Evolutionary conservation across 305 asterid species (phyloP).

Genomic region (Fraxinus xanthoxyloides): DNA sequence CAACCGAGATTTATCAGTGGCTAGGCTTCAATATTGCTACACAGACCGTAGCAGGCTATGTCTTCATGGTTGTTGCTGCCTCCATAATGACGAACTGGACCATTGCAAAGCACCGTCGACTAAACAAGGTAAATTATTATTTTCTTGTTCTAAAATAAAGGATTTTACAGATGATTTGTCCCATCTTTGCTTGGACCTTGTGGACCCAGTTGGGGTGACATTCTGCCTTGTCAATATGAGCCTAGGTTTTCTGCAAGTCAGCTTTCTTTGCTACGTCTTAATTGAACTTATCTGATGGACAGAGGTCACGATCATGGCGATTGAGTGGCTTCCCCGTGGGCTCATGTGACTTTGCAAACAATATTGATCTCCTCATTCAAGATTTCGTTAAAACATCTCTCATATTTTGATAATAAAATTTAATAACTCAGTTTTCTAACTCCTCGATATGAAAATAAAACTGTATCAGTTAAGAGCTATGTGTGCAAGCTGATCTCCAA

Average conservation of each 20-base stretch:
- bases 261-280: not conserved
- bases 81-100: slow-evolving; percentile 98
- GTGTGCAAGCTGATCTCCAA: not conserved
- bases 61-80: slow-evolving; percentile 94
- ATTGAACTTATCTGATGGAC: not conserved
- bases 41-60: slow-evolving; percentile 78
- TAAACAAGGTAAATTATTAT: slow-evolving; percentile 57
- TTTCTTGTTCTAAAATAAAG: not conserved
- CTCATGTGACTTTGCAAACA: not conserved
- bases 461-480: not conserved
- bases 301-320: not conserved
- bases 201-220: not conserved
- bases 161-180: not conserved
- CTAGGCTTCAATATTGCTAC: slow-evolving; percentile 93
- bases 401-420: not conserved
- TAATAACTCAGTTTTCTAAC: not conserved
- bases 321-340: not conserved
- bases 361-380: not conserved
- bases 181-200: not conserved
- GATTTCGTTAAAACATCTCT: not conserved
- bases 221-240: not conserved
- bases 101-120: slow-evolving; percentile 89
- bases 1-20: slow-evolving; percentile 98
- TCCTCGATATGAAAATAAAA: not conserved
- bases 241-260: not conserved